Percentiles rank a stretch among this genome's conserved stretches.
These are phyloP conservation scores for Amanita polypyramis DNA, from an alignment of 768 basidiomycete species.

Conservation along the genomic window DNA sequence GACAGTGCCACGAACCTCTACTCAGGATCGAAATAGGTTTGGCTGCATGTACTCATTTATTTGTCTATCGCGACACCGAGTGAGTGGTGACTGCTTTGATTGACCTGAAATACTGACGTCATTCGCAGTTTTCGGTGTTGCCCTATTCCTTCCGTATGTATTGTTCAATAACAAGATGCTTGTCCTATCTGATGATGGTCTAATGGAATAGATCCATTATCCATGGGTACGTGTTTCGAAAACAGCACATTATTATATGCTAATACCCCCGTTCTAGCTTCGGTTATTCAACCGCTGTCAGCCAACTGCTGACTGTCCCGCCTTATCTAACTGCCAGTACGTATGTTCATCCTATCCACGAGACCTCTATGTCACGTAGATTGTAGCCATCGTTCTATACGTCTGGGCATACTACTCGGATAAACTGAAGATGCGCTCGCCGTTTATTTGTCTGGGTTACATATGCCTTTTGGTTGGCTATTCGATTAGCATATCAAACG, in stretches of 20 bases:
- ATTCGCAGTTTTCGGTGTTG: conserved; percentile 52
- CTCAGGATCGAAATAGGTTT: too few relatives aligned
- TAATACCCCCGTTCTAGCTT: conserved; percentile 29
- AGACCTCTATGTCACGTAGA: not conserved
- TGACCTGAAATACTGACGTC: conserved; percentile 9
- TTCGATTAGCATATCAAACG: not conserved
- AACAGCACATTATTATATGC: not conserved
- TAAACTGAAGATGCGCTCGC: conserved; percentile 24
- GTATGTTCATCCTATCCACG: conserved; percentile 12
- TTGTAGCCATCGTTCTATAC: conserved; percentile 30
- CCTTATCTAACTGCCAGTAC: conserved; percentile 55
- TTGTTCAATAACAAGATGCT: conserved; percentile 26
- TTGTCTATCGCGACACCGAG: conserved; percentile 49
- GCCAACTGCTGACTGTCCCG: conserved; percentile 58
- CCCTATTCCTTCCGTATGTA: conserved; percentile 59
- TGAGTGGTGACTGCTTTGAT: conserved; percentile 29
- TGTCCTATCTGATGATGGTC: conserved; percentile 8
- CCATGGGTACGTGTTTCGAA: conserved; percentile 22
- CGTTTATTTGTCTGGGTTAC: not conserved
- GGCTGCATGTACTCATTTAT: conserved; percentile 26
- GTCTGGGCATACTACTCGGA: conserved; percentile 51
- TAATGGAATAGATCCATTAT: conserved; percentile 42
- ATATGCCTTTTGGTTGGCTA: not conserved
- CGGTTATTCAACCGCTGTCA: conserved; percentile 43
- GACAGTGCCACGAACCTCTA: not conserved